These are phyloP conservation scores for Nitzschia sp. DNA, from an alignment of 108 stramenopile species.

Conservation along the genomic window DNA sequence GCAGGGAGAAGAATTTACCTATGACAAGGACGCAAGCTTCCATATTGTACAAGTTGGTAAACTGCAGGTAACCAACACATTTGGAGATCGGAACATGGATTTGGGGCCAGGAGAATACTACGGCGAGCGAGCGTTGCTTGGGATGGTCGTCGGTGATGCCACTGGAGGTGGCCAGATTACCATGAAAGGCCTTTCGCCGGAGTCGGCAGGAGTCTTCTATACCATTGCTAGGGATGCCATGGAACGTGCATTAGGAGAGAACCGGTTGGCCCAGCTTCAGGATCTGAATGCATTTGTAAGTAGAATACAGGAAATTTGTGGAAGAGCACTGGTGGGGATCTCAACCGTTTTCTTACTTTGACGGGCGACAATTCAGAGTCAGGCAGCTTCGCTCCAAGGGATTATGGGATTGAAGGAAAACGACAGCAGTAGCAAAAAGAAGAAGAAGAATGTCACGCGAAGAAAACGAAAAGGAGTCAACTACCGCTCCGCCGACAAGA, in stretches of 20 bases:
- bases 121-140: conserved; percentile 54
- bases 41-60: conserved; percentile 63
- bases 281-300: conserved; percentile 15
- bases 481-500: no score
- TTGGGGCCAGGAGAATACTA: conserved; percentile 46
- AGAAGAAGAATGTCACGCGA: no score
- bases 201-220: conserved; percentile 37
- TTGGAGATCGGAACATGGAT: conserved; percentile 11
- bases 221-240: conserved; percentile 41
- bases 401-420: no score
- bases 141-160: conserved; percentile 32
- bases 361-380: no score
- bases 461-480: no score
- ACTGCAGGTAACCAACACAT: conserved; percentile 25
- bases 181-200: background rate
- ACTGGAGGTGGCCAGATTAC: conserved; percentile 21
- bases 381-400: no score
- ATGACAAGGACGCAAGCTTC: conserved; percentile 54
- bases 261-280: conserved; percentile 16
- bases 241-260: conserved; percentile 46
- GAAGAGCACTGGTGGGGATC: no score
- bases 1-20: conserved; percentile 47
- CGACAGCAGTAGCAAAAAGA: no score
- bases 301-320: background rate
- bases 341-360: no score